Percentiles rank a stretch among this genome's conserved stretches.
Evolutionary conservation across 2,329 filamentous ascomycete species (phyloP).

Genomic region (Botrytis elliptica): DNA sequence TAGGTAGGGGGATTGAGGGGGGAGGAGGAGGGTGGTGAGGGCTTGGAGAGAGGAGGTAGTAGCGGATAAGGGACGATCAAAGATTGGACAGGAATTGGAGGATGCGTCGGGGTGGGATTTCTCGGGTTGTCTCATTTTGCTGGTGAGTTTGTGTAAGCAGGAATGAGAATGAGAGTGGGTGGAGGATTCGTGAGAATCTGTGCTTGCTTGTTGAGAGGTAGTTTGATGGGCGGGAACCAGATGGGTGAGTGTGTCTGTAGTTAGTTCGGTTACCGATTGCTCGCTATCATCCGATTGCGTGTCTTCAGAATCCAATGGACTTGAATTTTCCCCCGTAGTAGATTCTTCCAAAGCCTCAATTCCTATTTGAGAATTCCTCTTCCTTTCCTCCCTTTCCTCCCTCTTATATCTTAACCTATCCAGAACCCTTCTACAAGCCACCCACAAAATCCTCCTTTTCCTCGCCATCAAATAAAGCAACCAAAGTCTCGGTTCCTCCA

Average conservation of each 20-base stretch:
- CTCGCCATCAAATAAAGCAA: conserved; percentile 32
- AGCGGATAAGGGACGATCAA: not conserved
- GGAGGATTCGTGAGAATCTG: not conserved
- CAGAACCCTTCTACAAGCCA: conserved; percentile 23
- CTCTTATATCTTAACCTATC: conserved; percentile 27
- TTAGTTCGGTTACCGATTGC: not conserved
- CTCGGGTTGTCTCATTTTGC: not conserved
- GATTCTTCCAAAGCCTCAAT: not conserved
- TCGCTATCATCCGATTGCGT: not conserved
- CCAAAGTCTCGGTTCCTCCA: conserved; percentile 31
- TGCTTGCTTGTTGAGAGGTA: not conserved
- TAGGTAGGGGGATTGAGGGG: conserved; percentile 1
- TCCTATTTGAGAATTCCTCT: conserved; percentile 23
- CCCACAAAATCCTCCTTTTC: conserved; percentile 29
- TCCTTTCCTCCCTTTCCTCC: not conserved
- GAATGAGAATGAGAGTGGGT: not conserved
- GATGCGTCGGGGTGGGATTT: not conserved
- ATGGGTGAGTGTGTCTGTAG: not conserved
- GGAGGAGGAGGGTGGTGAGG: not conserved
- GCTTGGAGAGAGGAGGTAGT: not conserved
- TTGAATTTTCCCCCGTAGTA: not conserved
- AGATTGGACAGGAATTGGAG: not conserved
- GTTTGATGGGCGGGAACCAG: not conserved
- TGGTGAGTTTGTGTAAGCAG: not conserved
- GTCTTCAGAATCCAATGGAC: not conserved